Evolutionary conservation across 2,329 filamentous ascomycete genomes (phyloP), one percentile per base, ranked within the genome.

Genomic region (Clarireedia sp.): DNA sequence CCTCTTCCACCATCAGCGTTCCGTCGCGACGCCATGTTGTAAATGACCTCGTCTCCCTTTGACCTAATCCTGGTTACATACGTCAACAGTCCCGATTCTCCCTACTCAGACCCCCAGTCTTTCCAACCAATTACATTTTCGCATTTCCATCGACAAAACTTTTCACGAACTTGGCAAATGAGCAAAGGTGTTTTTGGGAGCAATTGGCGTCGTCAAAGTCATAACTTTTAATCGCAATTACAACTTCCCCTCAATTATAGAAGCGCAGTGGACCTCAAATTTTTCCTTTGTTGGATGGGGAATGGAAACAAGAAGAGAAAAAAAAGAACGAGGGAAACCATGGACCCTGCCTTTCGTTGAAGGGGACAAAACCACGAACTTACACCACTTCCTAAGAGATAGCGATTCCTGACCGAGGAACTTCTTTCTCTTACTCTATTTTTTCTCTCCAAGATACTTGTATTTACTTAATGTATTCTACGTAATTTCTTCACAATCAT

Each of bases 381-480:
- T 16, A 46, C 14, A 46, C 10, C 9, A 17, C 41, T 9, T 45
- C 21, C 23, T 17, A 21, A 21, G 12, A 5, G 14, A 46, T 29
- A 46, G 19, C 19, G 43, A 46, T 26, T 16, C 38, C 16, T n/a
- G 38, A 41, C 16, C 17, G 16, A 41, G 17, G 38, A 33, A 4
- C 9, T 41, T 41, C 9, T 41, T 33, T 33, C 12, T 33, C 29
- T 33, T 12, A 33, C 29, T 33, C 29, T 33, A 6, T 33, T 9
- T 33, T 33, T 33, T 33, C 9, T 33, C 29, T 5, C 29, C 36
- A 48, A 56, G 46, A 58, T 56, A 55, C 48, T 44, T 57, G 45
- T 55, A 48, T 40, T 19, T 60, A 62, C 54, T 61, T 63, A 63
- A 64, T 64, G 61, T 63, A 62, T 64, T 63, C 56, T 62, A 63